Conservation (phyloP, 805 yeast genomes). For the Cyberlindnera suaveolens region DNA sequence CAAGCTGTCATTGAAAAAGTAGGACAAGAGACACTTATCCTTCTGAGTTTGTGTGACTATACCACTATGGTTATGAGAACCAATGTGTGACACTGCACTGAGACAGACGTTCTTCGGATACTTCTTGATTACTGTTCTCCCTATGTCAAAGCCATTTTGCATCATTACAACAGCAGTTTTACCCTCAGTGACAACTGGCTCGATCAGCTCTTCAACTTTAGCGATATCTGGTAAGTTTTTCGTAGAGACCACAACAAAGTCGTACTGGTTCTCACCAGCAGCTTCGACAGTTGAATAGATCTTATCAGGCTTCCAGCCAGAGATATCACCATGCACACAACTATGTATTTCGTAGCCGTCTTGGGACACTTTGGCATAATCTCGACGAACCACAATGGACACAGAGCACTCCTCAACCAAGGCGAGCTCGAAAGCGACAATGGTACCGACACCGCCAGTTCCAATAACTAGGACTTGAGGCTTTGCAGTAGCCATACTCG, state of each 20-base stretch:
- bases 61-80: constrained; percentile 44
- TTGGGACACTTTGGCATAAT: constrained; percentile 44
- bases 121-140: constrained; percentile 41
- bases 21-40: constrained; percentile 43
- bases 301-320: constrained; percentile 54
- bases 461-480: constrained; percentile 59
- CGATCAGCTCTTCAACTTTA: constrained; percentile 44
- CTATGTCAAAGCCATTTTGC: constrained; percentile 62
- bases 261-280: constrained; percentile 43
- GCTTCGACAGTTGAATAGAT: constrained; percentile 38
- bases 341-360: constrained; percentile 58
- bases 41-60: constrained; percentile 38
- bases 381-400: constrained; percentile 60
- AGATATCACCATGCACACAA: constrained; percentile 51
- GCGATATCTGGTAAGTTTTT: constrained; percentile 61
- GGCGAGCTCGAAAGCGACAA: constrained; percentile 60
- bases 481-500: not conserved
- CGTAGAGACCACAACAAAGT: constrained; percentile 54
- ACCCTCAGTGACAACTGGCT: constrained; percentile 40
- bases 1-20: constrained; percentile 36
- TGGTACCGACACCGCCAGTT: constrained; percentile 82
- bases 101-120: constrained; percentile 47
- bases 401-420: constrained; percentile 42
- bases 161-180: constrained; percentile 46
- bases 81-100: constrained; percentile 59